Conservation (phyloP, 2,329 filamentous ascomycete species). For the Epichloe festucae region DNA sequence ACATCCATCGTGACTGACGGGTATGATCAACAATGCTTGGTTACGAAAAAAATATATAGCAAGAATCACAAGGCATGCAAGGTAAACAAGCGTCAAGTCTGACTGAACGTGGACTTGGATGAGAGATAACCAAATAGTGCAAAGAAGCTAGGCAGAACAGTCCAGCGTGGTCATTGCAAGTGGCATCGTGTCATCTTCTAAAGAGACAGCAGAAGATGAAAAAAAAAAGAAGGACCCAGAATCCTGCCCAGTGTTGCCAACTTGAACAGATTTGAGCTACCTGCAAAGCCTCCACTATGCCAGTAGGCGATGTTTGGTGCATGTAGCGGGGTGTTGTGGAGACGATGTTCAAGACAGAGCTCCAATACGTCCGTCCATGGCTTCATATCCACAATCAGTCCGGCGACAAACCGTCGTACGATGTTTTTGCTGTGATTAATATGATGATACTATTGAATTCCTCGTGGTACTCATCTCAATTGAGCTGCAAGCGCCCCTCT, state of each 20-base stretch:
- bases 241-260: slow-evolving; percentile 1
- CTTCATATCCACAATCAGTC: not conserved
- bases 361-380: not conserved
- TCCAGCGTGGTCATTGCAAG: slow-evolving; percentile 17
- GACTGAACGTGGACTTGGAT: not conserved
- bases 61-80: slow-evolving; percentile 9
- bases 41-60: not conserved
- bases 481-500: not conserved
- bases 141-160: slow-evolving; percentile 11
- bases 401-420: not conserved
- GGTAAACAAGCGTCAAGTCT: not conserved
- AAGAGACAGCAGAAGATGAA: slow-evolving; percentile 8
- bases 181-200: slow-evolving; percentile 22
- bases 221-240: not conserved
- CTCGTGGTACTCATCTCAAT: not conserved
- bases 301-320: slow-evolving; percentile 7
- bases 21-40: not conserved
- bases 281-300: slow-evolving; percentile 7
- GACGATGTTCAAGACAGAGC: not conserved
- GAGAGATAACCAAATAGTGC: slow-evolving; percentile 13
- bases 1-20: slow-evolving; percentile 19
- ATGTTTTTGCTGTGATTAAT: not conserved
- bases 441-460: not conserved
- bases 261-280: not conserved
- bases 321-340: slow-evolving; percentile 8